Base-by-base conservation (phyloP, 139 green algal species). In the Chlamydomonas eustigma region DNA sequence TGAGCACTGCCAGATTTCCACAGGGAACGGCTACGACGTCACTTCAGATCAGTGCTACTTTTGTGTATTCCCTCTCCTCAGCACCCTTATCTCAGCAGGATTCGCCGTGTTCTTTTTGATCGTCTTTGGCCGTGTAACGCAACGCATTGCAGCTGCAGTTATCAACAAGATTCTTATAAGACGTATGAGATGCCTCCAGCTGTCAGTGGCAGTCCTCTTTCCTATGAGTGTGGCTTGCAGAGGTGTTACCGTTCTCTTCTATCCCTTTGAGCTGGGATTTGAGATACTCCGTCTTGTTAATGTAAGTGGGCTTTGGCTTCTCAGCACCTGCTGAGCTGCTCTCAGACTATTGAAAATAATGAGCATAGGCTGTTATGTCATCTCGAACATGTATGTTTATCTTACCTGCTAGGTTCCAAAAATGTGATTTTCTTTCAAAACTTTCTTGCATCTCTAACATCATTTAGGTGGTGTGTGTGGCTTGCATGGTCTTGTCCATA, bases 61-160 rank as follows among this genome's bases (percentile, higher is more conserved):
- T 67, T 88, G 84, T 77, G 67, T 85, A 5, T 88, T 86, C 74
- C 80, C 84, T 12, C 63, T 84, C 76, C 80, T 88, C 22, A 85
- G 78, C 58, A 86, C 80, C 31, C 78, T 86, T 31, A 80, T 80
- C 64, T 77, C 44, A 6, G 78, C 76, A 0, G 78, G 71, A 2
- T 85, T 88, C 52, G 64, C 35, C 3, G 34, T 68, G 36, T 36
- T 83, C 37, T 86, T 81, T 70, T 68, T 86, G 58, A 34, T 81
- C 3, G 78, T 73, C 12, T 30, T 83, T 18, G 79, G 76, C 78
- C 33, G 65, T 30, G 80, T 88, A 30, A 79, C 82, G 25, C 71
- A 77, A 28, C 64, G 77, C 32, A 77, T 88, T 8, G 67, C 51
- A 0, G 33, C 4, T 2, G 32, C 75, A 4, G 83, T 80, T 0